phyloP scores from a whole-genome alignment of 495 filamentous ascomycete species.

The Xylaria cubensis region DNA sequence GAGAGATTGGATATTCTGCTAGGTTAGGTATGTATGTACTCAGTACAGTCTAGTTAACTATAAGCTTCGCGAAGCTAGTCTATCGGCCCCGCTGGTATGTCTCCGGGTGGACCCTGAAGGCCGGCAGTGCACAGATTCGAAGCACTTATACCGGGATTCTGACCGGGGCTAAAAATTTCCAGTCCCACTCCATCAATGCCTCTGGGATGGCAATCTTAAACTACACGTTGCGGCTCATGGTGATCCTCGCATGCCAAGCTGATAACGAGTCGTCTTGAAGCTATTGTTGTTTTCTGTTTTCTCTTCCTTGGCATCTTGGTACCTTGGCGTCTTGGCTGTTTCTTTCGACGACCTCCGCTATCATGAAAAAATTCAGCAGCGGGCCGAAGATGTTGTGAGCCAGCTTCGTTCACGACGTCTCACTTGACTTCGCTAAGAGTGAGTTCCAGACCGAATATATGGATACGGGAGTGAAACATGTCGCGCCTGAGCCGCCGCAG shows the following conservation, averaged over 20 bases:
- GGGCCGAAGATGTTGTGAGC: neutral
- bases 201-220: conserved; percentile 9
- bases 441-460: neutral
- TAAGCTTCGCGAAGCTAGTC: conserved; percentile 7
- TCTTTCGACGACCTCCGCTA: conserved; percentile 16
- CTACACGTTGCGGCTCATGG: conserved; percentile 20
- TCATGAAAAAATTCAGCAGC: neutral
- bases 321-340: conserved; percentile 8
- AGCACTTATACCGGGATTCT: neutral
- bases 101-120: neutral
- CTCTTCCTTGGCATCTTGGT: conserved; percentile 20
- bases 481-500: neutral
- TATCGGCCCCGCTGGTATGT: neutral
- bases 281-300: neutral
- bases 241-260: conserved; percentile 24
- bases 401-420: neutral
- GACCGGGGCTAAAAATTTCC: conserved; percentile 1
- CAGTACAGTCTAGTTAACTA: neutral
- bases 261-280: conserved; percentile 16
- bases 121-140: conserved; percentile 6
- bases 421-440: neutral
- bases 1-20: neutral
- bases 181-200: conserved; percentile 7
- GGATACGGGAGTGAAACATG: neutral
- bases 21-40: too few species aligned